phyloP scores from a whole-genome alignment of 768 basidiomycete genomes.

The Boletus vermiculosoides region DNA sequence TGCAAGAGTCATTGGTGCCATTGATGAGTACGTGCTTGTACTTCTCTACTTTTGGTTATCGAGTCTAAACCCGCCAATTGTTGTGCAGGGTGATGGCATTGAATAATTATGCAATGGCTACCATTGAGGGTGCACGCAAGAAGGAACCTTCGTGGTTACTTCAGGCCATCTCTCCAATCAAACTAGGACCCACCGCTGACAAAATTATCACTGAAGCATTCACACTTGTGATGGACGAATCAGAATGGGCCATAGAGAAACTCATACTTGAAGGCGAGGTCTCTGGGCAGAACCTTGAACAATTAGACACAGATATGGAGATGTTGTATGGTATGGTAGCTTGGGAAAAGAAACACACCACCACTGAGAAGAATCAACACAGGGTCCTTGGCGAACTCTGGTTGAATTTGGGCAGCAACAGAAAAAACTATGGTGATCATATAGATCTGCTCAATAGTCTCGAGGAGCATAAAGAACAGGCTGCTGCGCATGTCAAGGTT shows the following conservation, averaged over 20 bases:
- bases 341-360: conserved; percentile 53
- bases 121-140: conserved; percentile 43
- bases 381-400: conserved; percentile 66
- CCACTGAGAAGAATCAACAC: conserved; percentile 42
- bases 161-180: conserved; percentile 42
- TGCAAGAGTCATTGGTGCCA: conserved; percentile 67
- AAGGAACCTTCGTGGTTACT: conserved; percentile 32
- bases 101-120: conserved; percentile 65
- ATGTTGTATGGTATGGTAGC: conserved; percentile 57
- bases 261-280: conserved; percentile 68
- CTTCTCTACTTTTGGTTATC: background rate
- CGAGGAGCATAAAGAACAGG: conserved; percentile 56
- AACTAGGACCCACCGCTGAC: conserved; percentile 33
- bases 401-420: conserved; percentile 68
- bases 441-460: conserved; percentile 54
- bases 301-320: conserved; percentile 58
- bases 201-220: conserved; percentile 56
- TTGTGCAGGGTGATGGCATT: conserved; percentile 64
- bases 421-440: conserved; percentile 48
- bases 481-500: conserved; percentile 63
- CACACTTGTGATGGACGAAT: conserved; percentile 58
- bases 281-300: conserved; percentile 53
- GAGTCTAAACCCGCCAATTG: no score
- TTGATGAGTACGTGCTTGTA: conserved; percentile 60
- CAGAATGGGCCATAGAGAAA: conserved; percentile 50